Percentiles rank a stretch among this genome's conserved stretches.
phyloP scores from a whole-genome alignment of 352 stramenopile genomes.

The Blastocystis sp. region DNA sequence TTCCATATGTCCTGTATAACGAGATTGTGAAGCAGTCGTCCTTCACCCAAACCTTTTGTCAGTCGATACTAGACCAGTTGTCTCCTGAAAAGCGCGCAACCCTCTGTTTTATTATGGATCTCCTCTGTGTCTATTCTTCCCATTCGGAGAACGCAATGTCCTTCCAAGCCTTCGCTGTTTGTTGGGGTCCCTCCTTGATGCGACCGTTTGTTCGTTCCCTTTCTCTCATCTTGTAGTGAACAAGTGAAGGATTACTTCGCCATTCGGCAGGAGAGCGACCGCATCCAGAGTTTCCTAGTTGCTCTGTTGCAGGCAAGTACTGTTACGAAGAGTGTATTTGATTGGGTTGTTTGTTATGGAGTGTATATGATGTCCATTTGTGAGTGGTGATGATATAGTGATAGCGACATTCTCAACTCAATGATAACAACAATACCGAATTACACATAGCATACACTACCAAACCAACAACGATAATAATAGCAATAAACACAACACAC shows the following conservation, averaged over 20 bases:
- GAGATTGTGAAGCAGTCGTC: neutral
- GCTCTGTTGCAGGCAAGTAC: neutral
- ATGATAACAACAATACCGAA: neutral
- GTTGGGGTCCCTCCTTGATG: neutral
- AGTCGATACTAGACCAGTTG: neutral
- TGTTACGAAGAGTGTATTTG: neutral
- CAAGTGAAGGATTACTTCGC: neutral
- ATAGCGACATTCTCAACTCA: too few species aligned
- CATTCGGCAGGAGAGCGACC: neutral
- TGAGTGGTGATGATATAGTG: too few species aligned
- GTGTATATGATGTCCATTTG: too few species aligned
- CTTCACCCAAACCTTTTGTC: neutral
- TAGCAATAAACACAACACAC: neutral
- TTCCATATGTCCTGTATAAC: constrained; percentile 25
- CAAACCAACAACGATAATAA: neutral
- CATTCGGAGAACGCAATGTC: constrained; percentile 7
- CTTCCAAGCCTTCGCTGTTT: neutral
- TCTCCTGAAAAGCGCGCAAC: neutral
- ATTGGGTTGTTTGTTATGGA: neutral
- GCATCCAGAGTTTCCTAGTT: neutral
- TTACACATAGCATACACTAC: neutral
- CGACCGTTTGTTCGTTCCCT: neutral
- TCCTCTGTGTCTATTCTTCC: neutral
- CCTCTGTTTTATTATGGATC: neutral
- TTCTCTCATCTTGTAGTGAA: too few species aligned